Conservation (phyloP, 192 early-diverging fungal species). For the Glomus cerebriforme region DNA sequence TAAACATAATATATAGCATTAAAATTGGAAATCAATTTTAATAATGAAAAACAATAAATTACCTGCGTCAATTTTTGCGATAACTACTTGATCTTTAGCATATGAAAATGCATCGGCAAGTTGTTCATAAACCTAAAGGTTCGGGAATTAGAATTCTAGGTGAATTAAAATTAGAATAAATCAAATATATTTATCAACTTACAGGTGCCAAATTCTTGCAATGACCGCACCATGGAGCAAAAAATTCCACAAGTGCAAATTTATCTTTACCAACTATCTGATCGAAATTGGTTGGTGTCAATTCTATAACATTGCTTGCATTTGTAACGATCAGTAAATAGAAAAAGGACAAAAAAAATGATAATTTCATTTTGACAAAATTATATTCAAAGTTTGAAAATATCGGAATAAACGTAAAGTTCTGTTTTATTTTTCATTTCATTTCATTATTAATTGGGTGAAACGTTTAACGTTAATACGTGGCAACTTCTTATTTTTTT, state of each 20-base stretch:
- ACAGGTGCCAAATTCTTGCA: slow-evolving; percentile 70
- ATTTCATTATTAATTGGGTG: too few relatives aligned
- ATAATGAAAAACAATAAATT: not conserved
- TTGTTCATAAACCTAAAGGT: slow-evolving; percentile 66
- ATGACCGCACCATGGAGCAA: slow-evolving; percentile 88
- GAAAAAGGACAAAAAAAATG: not conserved
- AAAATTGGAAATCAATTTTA: slow-evolving; percentile 32
- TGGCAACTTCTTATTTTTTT: too few relatives aligned
- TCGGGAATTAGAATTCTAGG: not conserved
- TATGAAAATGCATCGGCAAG: slow-evolving; percentile 77
- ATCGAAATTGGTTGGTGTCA: slow-evolving; percentile 60
- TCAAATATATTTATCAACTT: not conserved
- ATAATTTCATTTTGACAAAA: not conserved
- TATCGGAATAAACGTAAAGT: too few relatives aligned
- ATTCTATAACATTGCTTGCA: slow-evolving; percentile 31
- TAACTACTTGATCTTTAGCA: slow-evolving; percentile 74
- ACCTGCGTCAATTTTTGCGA: slow-evolving; percentile 82
- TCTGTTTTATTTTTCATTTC: too few relatives aligned
- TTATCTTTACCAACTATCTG: slow-evolving; percentile 71
- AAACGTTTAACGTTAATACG: too few relatives aligned
- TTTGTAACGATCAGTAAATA: not conserved
- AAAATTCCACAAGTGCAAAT: slow-evolving; percentile 94
- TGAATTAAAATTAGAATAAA: not conserved
- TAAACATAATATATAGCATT: slow-evolving; percentile 36
- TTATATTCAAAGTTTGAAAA: too few relatives aligned